Evolutionary conservation across 148 eudicot genomes (phyloP), one percentile per base, ranked within the genome.

Genomic region (Nepenthes mirabilis): DNA sequence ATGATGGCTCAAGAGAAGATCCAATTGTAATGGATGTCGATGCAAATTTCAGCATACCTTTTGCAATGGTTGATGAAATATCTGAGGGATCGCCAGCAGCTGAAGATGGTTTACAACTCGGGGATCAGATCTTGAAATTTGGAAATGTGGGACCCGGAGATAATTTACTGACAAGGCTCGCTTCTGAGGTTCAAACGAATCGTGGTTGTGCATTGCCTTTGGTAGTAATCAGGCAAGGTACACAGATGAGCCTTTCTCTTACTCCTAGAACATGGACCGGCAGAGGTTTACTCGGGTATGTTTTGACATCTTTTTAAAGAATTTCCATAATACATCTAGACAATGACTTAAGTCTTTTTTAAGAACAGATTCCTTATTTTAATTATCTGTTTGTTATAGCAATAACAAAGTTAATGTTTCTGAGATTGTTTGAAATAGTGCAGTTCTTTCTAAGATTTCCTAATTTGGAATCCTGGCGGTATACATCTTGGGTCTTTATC

Each of bases 51-150:
- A 72, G 62, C 65, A 70, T 81, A 67, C 96, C 99, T 14, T 93
- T 93, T 71, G 95, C 95, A 14, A 63, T 88, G 76, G 78, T 93
- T 52, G 96, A 93, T 84, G 96, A 93, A 77, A 93, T 93, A 70
- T 51, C 76, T 2, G 99, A 86, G 73, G 80, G 79, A 59, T 93
- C 99, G 53, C 99, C 99, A 51, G 95, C 95, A 36, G 96, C 91
- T 37, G 99, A 88, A 71, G 99, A 88, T 73, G 99, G 99, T 49
- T 68, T 93, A 74, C 96, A 93, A 67, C 87, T 93, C 51, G 99
- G 99, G 34, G 99, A 93, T 72, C 99, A 86, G 67, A 77, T 93
- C 48, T 72, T 86, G 67, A 88, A 84, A 69, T 93, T 88, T 70
- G 96, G 99, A 65, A 73, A 43, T 59, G 95, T 93, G 43, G 91